Percentiles rank a stretch among this genome's conserved stretches.
phyloP scores from a whole-genome alignment of 2,329 filamentous ascomycete genomes.

The Curvularia sp. region DNA sequence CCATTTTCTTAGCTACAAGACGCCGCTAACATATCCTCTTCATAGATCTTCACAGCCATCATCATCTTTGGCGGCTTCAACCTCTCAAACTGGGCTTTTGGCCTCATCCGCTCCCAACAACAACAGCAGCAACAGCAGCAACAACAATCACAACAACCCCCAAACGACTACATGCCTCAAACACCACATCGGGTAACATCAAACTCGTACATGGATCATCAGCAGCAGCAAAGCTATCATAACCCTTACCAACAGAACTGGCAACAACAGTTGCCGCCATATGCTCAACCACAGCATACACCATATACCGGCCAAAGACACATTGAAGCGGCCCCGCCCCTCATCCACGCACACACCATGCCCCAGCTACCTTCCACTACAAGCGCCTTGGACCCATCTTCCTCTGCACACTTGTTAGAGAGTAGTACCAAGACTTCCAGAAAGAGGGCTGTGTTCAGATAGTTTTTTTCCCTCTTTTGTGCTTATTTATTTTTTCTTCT shows the following conservation, averaged over 20 bases:
- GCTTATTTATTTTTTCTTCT: not conserved
- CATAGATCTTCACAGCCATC: constrained; percentile 58
- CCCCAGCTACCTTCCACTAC: constrained; percentile 30
- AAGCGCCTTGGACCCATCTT: not conserved
- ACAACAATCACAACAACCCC: constrained; percentile 12
- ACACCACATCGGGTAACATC: constrained; percentile 41
- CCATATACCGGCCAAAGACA: constrained; percentile 22
- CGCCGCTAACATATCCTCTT: constrained; percentile 17
- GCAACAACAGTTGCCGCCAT: constrained; percentile 16
- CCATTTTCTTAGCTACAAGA: not conserved
- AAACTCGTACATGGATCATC: constrained; percentile 20
- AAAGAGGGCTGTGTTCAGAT: constrained; percentile 33
- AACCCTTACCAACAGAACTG: constrained; percentile 26
- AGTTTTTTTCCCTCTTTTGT: not conserved
- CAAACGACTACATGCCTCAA: constrained; percentile 36
- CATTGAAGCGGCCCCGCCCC: constrained; percentile 27
- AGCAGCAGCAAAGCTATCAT: constrained; percentile 28
- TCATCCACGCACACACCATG: constrained; percentile 40
- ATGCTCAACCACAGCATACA: constrained; percentile 21
- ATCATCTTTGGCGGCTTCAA: constrained; percentile 62
- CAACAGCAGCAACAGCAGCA: constrained; percentile 18
- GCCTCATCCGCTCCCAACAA: constrained; percentile 56
- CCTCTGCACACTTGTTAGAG: constrained; percentile 17
- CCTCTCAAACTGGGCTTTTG: constrained; percentile 67
- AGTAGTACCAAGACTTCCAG: constrained; percentile 26